Base-by-base conservation (phyloP, 2,329 filamentous ascomycete species). In the Talaromyces sp. region DNA sequence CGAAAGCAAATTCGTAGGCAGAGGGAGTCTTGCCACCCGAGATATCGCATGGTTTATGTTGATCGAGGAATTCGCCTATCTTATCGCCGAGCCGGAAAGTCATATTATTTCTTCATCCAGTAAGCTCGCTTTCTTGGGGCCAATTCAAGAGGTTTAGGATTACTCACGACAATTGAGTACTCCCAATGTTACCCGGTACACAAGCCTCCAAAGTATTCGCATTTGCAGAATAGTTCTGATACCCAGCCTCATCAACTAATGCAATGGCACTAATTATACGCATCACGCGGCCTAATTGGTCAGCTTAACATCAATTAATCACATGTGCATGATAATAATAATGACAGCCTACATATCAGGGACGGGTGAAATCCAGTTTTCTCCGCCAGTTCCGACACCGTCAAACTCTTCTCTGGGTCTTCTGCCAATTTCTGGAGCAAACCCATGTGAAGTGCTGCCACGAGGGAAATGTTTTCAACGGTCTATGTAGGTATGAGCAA, bases 361-460 rank as follows among this genome's bases (percentile, higher is more conserved):
- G 41, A 44, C 5, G 2, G 0, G 20, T 44, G 41, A 8, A 30
- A 44, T 32, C 41, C 41, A 32, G 40, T 29, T 27, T 32, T 44
- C 27, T 33, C n/a, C 16, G 14, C 24, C 16, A 44, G 41, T 44
- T 44, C 41, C 20, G 29, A 29, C 24, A 44, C 41, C 1, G 41
- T 44, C 41, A 30, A 1, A 19, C 41, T 44, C 41, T 32, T 44
- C n/a, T 14, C 27, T 19, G 29, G 16, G 27, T 44, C 32, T 33
- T 14, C 27, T 19, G 24, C 41, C 8, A 44, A 44, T 2, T 30
- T 10, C 16, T 44, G 41, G 14, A 45, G 42, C 27, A 45, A 35
- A 2, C 42, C 42, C 27, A 45, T 44, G n/a, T 44, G 20, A 32
- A 44, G 22, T 17, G 41, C 41, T 32, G 41, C 41, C 29, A 44